Percentiles rank a stretch among this genome's conserved stretches.
These are phyloP conservation scores for Irpex rosettiformis DNA, from an alignment of 1,284 basidiomycete species.

Conservation along the genomic window DNA sequence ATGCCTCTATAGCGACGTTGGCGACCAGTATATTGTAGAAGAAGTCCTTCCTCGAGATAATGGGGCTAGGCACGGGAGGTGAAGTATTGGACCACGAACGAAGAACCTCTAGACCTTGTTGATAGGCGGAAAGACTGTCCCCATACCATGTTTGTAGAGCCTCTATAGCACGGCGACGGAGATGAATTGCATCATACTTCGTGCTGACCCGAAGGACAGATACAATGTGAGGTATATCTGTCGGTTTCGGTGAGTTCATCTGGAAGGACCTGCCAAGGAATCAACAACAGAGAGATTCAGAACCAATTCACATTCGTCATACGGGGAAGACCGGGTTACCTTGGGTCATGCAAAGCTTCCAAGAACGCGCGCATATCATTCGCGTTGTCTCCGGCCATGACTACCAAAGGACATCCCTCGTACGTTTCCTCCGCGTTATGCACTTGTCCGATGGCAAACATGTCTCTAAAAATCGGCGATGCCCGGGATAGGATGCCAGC, in stretches of 20 bases:
- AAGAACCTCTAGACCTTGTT: background rate
- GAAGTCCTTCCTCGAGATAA: conserved; percentile 6
- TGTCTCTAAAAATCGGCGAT: conserved; percentile 14
- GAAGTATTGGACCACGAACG: background rate
- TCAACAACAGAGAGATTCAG: background rate
- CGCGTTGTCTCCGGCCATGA: conserved; percentile 10
- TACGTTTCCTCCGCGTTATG: conserved; percentile 5
- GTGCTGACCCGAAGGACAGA: conserved; percentile 14
- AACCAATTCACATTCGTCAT: too few species aligned
- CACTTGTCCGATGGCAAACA: conserved; percentile 11
- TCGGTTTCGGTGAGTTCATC: background rate
- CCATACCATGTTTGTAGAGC: conserved; percentile 12
- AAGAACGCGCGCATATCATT: conserved; percentile 11
- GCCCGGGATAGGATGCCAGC: conserved; percentile 10
- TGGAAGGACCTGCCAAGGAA: conserved; percentile 9
- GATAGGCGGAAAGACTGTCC: conserved; percentile 6
- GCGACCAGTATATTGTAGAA: conserved; percentile 12
- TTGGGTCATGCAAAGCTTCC: conserved; percentile 10
- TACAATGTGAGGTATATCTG: conserved; percentile 7
- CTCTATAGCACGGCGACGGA: conserved; percentile 13
- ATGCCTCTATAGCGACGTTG: conserved; percentile 13
- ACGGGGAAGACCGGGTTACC: conserved; percentile 1
- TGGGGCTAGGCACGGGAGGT: background rate
- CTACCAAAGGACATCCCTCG: conserved; percentile 11
- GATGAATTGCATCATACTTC: conserved; percentile 14